A percentile compares a stretch with the other conserved stretches of the same genome.
These are phyloP conservation scores for Rhizophagus clarus DNA, from an alignment of 192 early-diverging fungal species.

Conservation along the genomic window DNA sequence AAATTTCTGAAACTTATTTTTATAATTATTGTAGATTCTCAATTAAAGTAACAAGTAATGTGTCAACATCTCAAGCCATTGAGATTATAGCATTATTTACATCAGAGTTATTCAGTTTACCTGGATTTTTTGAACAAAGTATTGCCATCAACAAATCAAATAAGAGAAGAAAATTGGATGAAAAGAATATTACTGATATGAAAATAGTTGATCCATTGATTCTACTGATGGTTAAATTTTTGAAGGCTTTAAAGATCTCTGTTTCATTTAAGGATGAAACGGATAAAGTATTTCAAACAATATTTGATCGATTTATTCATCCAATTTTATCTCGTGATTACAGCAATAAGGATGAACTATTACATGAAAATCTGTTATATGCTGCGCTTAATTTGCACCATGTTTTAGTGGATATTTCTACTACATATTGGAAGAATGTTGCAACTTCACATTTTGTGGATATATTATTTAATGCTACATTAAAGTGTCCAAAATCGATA, in stretches of 20 bases:
- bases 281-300: not conserved
- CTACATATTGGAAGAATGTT: constrained; percentile 8
- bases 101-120: not conserved
- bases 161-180: constrained; percentile 7
- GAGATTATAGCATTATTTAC: not conserved
- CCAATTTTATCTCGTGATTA: not conserved
- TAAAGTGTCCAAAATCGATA: not conserved
- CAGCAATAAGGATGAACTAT: not conserved
- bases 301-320: constrained; percentile 13
- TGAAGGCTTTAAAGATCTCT: not conserved
- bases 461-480: not conserved
- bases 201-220: not conserved
- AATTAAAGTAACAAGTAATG: constrained; percentile 4
- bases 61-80: constrained; percentile 8
- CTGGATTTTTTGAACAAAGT: not conserved
- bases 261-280: not conserved
- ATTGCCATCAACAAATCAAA: not conserved
- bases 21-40: constrained; percentile 14
- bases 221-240: not conserved
- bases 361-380: not conserved
- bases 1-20: not conserved
- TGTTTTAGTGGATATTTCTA: constrained; percentile 9
- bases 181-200: not conserved
- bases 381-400: constrained; percentile 15
- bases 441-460: not conserved